These are phyloP conservation scores for Dactylellina leptospora DNA, from an alignment of 2,329 filamentous ascomycete genomes.

Conservation along the genomic window DNA sequence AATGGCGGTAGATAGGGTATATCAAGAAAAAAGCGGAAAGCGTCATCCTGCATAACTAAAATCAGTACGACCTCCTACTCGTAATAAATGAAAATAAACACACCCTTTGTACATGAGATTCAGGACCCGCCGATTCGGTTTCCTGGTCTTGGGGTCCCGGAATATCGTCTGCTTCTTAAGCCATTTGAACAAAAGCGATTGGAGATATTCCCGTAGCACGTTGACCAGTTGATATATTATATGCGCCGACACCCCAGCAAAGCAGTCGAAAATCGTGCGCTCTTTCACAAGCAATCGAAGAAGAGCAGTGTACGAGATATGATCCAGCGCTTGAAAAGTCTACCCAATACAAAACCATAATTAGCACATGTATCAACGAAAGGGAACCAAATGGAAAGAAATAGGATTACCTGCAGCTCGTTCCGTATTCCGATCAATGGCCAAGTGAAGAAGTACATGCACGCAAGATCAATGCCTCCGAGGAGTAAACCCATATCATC, in stretches of 20 bases:
- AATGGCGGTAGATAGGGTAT: slow-evolving; percentile 57
- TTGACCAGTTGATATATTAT: slow-evolving; percentile 56
- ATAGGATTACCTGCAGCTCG: slow-evolving; percentile 55
- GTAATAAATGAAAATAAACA: too few species aligned
- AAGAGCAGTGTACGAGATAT: slow-evolving; percentile 39
- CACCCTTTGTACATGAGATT: slow-evolving; percentile 52
- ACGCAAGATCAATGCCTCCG: slow-evolving; percentile 55
- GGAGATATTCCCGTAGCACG: slow-evolving; percentile 55
- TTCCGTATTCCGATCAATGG: slow-evolving; percentile 56
- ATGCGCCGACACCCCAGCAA: slow-evolving; percentile 57
- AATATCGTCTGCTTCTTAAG: slow-evolving; percentile 55
- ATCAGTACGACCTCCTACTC: too few species aligned
- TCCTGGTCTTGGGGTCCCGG: slow-evolving; percentile 54
- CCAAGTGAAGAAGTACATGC: slow-evolving; percentile 57
- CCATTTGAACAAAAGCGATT: slow-evolving; percentile 54
- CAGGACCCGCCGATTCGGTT: slow-evolving; percentile 53
- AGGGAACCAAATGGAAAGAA: neutral
- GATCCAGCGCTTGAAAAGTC: slow-evolving; percentile 37
- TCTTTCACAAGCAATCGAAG: slow-evolving; percentile 14
- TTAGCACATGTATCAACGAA: neutral
- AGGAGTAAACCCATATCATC: slow-evolving; percentile 57
- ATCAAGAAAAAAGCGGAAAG: slow-evolving; percentile 56
- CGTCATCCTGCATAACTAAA: slow-evolving; percentile 51
- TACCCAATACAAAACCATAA: neutral
- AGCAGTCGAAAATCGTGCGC: slow-evolving; percentile 53